These are phyloP conservation scores for Fusarium sp. DNA, from an alignment of 2,329 filamentous ascomycete species.

Conservation along the genomic window DNA sequence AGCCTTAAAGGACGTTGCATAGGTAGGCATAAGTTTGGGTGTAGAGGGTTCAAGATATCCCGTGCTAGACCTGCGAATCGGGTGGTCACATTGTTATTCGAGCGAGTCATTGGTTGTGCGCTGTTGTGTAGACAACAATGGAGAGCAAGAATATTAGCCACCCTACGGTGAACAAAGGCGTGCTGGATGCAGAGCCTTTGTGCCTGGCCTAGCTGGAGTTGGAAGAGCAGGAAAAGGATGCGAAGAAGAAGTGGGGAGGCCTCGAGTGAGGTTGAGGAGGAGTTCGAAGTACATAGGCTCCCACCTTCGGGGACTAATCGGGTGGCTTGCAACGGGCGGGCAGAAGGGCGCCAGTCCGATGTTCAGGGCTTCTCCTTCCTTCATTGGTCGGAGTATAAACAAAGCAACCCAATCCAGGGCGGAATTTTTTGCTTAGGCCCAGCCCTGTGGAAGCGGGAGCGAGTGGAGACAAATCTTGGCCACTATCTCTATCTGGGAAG, in stretches of 20 bases:
- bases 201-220: neutral
- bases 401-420: slow-evolving; percentile 31
- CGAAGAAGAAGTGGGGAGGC: slow-evolving; percentile 17
- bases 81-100: slow-evolving; percentile 19
- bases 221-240: neutral
- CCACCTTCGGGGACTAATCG: slow-evolving; percentile 16
- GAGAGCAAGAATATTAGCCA: slow-evolving; percentile 1
- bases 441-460: slow-evolving; percentile 42
- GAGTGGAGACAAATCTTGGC: slow-evolving; percentile 17
- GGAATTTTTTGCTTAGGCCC: slow-evolving; percentile 31
- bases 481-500: neutral
- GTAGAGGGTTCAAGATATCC: slow-evolving; percentile 20
- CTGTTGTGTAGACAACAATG: neutral
- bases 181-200: neutral
- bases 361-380: slow-evolving; percentile 13
- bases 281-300: slow-evolving; percentile 25
- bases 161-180: slow-evolving; percentile 13
- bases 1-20: slow-evolving; percentile 7
- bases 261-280: slow-evolving; percentile 19
- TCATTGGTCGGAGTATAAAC: slow-evolving; percentile 35
- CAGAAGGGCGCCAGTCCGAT: slow-evolving; percentile 31
- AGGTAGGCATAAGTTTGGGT: slow-evolving; percentile 1
- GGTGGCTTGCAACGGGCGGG: slow-evolving; percentile 38
- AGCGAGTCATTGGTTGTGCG: slow-evolving; percentile 10
- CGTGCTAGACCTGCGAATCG: slow-evolving; percentile 17